Conservation (phyloP, 2,329 filamentous ascomycete genomes). For the Lojkania enalia region DNA sequence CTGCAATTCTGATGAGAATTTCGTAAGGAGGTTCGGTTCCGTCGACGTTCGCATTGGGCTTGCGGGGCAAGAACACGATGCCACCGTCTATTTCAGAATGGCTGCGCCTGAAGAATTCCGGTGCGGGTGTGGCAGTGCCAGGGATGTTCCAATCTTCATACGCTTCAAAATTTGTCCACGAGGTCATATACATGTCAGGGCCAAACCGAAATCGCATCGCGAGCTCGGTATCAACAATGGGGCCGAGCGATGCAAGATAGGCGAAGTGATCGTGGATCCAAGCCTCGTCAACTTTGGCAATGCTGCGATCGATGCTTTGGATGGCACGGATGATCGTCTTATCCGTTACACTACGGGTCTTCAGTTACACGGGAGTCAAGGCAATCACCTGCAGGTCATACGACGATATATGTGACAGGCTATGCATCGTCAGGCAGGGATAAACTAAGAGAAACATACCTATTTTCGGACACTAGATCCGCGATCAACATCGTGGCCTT, state of each 20-base stretch:
- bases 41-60: conserved; percentile 22
- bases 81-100: conserved; percentile 37
- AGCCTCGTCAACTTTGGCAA: conserved; percentile 34
- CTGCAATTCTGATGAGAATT: conserved; percentile 37
- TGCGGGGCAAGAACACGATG: conserved; percentile 41
- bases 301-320: conserved; percentile 29
- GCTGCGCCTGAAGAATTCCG: conserved; percentile 39
- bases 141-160: conserved; percentile 40
- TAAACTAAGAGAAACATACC: conserved; percentile 27
- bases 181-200: conserved; percentile 40
- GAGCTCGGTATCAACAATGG: conserved; percentile 36
- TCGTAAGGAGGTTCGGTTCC: conserved; percentile 38
- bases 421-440: background rate
- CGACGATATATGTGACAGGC: background rate
- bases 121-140: conserved; percentile 30
- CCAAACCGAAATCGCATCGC: conserved; percentile 34
- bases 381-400: too few relatives aligned
- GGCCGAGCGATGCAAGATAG: conserved; percentile 34
- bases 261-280: conserved; percentile 35
- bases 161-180: conserved; percentile 41
- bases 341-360: conserved; percentile 36
- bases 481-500: conserved; percentile 31
- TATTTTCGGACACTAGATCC: conserved; percentile 29
- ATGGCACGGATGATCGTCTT: conserved; percentile 34
- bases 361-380: too few relatives aligned